Evolutionary conservation across 2,329 filamentous ascomycete species (phyloP), one percentile per base, ranked within the genome.

Genomic region (Ophiostoma sp.): DNA sequence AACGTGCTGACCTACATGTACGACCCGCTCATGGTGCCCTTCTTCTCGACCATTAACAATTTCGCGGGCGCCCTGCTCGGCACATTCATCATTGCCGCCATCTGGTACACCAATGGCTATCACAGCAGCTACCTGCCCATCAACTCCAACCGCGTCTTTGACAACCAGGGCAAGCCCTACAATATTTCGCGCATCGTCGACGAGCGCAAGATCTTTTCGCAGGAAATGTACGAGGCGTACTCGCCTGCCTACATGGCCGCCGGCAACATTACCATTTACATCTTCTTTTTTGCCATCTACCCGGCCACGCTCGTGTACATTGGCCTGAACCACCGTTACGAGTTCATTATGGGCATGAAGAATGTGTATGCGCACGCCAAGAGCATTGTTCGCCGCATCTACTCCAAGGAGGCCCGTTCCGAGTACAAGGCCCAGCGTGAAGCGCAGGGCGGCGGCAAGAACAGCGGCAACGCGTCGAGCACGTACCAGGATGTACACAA

Each of bases 11-110:
- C 77, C 69, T 69, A 55, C 48, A 70, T 61, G 39, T 17, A 15
- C 28, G 66, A 71, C 61, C 75, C 75, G 39, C 68, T 76, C 3
- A 48, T 75, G 19, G 42, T 69, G 8, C 86, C 86, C 3, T 87
- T 86, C 78, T 87, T 89, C 80, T 87, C 87, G 36, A 90, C 90
- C 59, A 83, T 89, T 72, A 92, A 92, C 79, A 88, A 87, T 28
- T 83, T 90, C 75, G 80, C 90, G 61, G 89, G 89, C 39, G 84
- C 87, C 69, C 83, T 89, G 17, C 75, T 87, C 45, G 87, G 85
- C 59, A 85, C 86, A 76, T 86, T 87, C 81, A 81, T 91, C 19
- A 82, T 88, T 15, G 78, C 87, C 1, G 87, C 81, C 33, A 78
- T 92, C 9, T 90, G 89, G 81, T 92, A 87, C 79, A 85, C 82